Base-by-base conservation (phyloP, 1,284 basidiomycete species). In the Ceratobasidium sp. region DNA sequence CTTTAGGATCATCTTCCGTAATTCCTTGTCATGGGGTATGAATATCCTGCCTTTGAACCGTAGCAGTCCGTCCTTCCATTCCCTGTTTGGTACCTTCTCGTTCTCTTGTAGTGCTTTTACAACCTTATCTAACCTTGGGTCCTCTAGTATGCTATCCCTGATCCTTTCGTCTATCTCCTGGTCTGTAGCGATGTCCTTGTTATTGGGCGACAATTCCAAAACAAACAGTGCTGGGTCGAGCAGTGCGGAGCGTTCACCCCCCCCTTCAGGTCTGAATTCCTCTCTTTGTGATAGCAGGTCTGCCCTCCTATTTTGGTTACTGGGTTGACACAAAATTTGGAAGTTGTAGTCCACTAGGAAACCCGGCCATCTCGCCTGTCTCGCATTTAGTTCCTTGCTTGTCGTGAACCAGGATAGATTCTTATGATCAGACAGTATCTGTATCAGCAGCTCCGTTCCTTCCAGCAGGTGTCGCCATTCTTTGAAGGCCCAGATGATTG, bases 331-430 rank as follows among this genome's bases (percentile, higher is more conserved):
- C 0, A 81, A 57, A 0, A 89, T 82, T 0, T 70, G 67, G 78
- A 86, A 87, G 57, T 87, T 78, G 79, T 83, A 88, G 4, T 74
- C 55, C 38, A 81, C 0, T 68, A 90, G 80, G 30, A 82, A 69
- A 0, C 84, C 73, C 0, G 81, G 80, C 88, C 87, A 90, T 1
- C 85, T 78, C 0, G 85, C 86, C 80, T 89, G 87, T 14, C 84
- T 73, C 0, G 83, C 77, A 38, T 83, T 87, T 0, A 89, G 81
- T 3, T 84, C 82, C 35, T 80, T 79, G 1, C 84, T 78, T 0
- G 80, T 82, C 14, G 78, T 52, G 81, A 86, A 89, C 74, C 87
- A 87, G 33, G 83, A 81, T 0, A 89, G 83, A 78, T 88, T 88
- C 18, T 84, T 82, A 78, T 89, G 88, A 79, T 90, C 86, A 0